A percentile compares a stretch with the other conserved stretches of the same genome.
These are phyloP conservation scores for Fistulifera pelliculosa DNA, from an alignment of 108 stramenopile genomes.

Conservation along the genomic window DNA sequence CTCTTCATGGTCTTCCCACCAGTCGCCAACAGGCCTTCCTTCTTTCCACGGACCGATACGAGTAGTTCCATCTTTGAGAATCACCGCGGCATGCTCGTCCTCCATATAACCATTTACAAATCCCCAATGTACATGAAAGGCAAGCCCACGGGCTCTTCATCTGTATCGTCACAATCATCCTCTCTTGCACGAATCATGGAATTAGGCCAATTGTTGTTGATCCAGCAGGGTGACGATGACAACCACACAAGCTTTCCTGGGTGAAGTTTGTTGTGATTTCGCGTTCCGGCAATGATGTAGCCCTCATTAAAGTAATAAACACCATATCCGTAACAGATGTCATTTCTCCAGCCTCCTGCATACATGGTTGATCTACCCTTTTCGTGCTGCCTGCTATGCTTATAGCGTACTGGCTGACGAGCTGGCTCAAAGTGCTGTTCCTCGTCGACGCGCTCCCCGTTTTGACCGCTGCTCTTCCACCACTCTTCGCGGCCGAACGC, in stretches of 20 bases:
- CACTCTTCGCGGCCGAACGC: too few species aligned
- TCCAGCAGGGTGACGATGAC: too few species aligned
- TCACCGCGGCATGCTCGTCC: not conserved
- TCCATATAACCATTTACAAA: not conserved
- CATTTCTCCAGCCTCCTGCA: not conserved
- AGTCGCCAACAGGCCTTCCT: not conserved
- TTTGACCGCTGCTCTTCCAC: too few species aligned
- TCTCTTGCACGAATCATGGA: too few species aligned
- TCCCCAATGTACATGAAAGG: not conserved
- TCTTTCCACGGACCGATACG: not conserved
- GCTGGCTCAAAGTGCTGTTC: too few species aligned
- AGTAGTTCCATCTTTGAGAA: slow-evolving; percentile 2
- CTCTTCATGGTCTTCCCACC: not conserved
- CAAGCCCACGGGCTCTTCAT: not conserved
- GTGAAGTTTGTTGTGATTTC: too few species aligned
- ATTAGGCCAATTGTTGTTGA: too few species aligned
- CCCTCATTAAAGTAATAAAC: not conserved
- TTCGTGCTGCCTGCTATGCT: not conserved
- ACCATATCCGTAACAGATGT: not conserved
- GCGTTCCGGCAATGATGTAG: too few species aligned
- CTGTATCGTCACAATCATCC: too few species aligned
- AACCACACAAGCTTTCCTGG: too few species aligned
- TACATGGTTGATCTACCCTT: not conserved
- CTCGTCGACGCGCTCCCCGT: too few species aligned
- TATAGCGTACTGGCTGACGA: too few species aligned